Percentiles rank a stretch among this genome's conserved stretches.
Evolutionary conservation across 768 basidiomycete species (phyloP).

Genomic region (Phallus indusiatus): DNA sequence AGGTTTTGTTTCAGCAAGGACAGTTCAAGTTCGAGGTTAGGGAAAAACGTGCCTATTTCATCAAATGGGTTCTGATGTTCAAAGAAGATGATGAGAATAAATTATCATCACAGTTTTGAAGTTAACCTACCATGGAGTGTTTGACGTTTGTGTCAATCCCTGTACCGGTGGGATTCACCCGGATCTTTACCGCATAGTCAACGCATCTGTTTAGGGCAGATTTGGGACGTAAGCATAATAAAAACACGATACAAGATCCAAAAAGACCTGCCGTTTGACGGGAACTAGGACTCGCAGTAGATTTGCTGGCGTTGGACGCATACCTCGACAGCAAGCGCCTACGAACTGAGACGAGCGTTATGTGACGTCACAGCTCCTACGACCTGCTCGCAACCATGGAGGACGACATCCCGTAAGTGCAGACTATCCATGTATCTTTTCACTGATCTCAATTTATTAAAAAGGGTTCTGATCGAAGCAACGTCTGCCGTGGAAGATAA

Average conservation of each 20-base stretch:
- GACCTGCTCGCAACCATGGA: background rate
- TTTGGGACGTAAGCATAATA: background rate
- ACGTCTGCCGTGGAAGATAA: background rate
- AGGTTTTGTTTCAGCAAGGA: background rate
- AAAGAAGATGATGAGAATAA: background rate
- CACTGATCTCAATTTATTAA: background rate
- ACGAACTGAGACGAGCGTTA: background rate
- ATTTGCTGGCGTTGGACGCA: conserved; percentile 66
- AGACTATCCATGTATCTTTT: background rate
- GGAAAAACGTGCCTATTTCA: conserved; percentile 72
- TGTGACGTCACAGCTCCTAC: background rate
- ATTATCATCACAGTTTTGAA: background rate
- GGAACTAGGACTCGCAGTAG: conserved; percentile 89
- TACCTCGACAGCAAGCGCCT: conserved; percentile 20
- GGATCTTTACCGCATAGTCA: conserved; percentile 98
- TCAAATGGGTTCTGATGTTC: conserved; percentile 85
- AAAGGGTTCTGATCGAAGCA: background rate
- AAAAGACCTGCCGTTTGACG: conserved; percentile 63
- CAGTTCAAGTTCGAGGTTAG: background rate
- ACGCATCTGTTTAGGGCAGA: conserved; percentile 51
- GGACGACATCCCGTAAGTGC: background rate
- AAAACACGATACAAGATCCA: background rate
- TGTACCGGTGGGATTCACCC: conserved; percentile 89
- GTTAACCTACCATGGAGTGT: conserved; percentile 83
- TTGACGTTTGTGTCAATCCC: conserved; percentile 96